A percentile compares a stretch with the other conserved stretches of the same genome.
phyloP scores from a whole-genome alignment of 352 stramenopile species.

The Phytophthora quininea region DNA sequence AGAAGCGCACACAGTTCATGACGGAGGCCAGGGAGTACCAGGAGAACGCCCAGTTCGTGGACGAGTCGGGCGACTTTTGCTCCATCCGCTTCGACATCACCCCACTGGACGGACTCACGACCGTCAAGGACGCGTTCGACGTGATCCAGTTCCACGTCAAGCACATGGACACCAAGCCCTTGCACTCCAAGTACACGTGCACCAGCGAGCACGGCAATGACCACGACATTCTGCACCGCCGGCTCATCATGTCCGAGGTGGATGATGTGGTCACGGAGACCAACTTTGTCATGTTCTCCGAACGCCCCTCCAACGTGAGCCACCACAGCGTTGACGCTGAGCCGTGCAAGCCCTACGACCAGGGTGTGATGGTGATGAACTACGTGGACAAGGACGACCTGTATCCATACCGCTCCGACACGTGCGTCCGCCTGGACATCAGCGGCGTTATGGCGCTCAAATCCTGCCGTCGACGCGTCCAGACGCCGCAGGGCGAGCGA shows the following conservation, averaged over 20 bases:
- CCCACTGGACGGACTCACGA: conserved; percentile 33
- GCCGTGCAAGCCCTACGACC: conserved; percentile 16
- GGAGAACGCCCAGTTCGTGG: conserved; percentile 52
- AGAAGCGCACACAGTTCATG: conserved; percentile 53
- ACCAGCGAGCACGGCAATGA: conserved; percentile 34
- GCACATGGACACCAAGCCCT: conserved; percentile 40
- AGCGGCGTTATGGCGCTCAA: conserved; percentile 40
- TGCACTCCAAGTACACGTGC: conserved; percentile 37
- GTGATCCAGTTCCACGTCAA: conserved; percentile 50
- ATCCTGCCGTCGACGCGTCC: conserved; percentile 28
- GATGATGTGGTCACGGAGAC: conserved; percentile 41
- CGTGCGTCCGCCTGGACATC: conserved; percentile 41
- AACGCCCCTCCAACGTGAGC: conserved; percentile 13
- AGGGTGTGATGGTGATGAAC: conserved; percentile 42
- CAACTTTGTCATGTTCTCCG: conserved; percentile 50
- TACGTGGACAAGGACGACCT: conserved; percentile 44
- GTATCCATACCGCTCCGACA: conserved; percentile 36
- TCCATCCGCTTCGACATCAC: conserved; percentile 48
- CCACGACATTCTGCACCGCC: conserved; percentile 39
- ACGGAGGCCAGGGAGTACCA: conserved; percentile 38
- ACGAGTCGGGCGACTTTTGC: conserved; percentile 46
- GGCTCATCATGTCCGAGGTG: conserved; percentile 43
- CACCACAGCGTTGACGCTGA: conserved; percentile 8
- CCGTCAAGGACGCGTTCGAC: conserved; percentile 41
- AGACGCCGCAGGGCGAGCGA: conserved; percentile 24